Conservation (phyloP, 2,329 filamentous ascomycete species). For the Fusarium xyrophilum region DNA sequence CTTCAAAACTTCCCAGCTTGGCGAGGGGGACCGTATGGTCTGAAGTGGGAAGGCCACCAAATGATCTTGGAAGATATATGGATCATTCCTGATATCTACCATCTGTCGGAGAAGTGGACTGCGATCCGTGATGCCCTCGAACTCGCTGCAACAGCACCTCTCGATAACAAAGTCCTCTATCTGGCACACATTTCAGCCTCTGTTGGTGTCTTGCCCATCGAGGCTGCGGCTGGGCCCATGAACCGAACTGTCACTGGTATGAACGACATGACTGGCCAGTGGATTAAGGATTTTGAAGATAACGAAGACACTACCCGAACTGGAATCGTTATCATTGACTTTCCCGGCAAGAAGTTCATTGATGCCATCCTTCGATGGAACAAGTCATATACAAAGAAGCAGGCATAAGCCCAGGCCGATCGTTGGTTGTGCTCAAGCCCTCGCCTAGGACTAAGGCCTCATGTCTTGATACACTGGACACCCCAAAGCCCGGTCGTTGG, state of each 20-base stretch:
- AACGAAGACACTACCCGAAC: conserved; percentile 44
- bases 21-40: conserved; percentile 48
- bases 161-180: conserved; percentile 50
- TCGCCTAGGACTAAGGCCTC: neutral
- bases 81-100: conserved; percentile 52
- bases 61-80: conserved; percentile 57
- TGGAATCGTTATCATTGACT: conserved; percentile 58
- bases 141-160: conserved; percentile 44
- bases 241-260: conserved; percentile 54
- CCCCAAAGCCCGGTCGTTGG: neutral
- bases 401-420: neutral
- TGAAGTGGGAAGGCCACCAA: conserved; percentile 53
- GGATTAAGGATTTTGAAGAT: conserved; percentile 47
- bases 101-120: conserved; percentile 56
- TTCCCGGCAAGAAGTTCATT: conserved; percentile 54
- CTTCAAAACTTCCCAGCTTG: conserved; percentile 55
- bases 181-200: conserved; percentile 57
- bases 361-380: conserved; percentile 54
- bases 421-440: conserved; percentile 12
- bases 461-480: neutral
- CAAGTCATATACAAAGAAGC: conserved; percentile 36
- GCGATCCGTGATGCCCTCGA: conserved; percentile 52
- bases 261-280: conserved; percentile 58
- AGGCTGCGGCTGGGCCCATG: conserved; percentile 56
- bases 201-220: conserved; percentile 57